A percentile compares a stretch with the other conserved stretches of the same genome.
Evolutionary conservation across 2,329 filamentous ascomycete species (phyloP).

Genomic region (Diplodia mutila): DNA sequence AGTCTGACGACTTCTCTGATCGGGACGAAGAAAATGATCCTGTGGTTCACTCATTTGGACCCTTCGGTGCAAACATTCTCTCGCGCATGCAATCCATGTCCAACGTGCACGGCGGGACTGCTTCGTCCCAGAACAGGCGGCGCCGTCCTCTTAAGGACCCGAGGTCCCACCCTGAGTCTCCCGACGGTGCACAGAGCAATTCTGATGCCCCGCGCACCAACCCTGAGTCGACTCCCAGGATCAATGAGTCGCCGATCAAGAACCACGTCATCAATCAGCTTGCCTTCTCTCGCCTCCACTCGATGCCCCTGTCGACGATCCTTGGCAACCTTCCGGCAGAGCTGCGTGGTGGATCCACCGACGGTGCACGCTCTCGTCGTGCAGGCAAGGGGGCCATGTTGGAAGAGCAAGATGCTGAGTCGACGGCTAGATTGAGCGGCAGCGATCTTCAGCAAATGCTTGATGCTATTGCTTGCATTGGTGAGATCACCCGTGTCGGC

Average conservation of each 20-base stretch:
- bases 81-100: slow-evolving; percentile 79
- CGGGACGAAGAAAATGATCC: slow-evolving; percentile 87
- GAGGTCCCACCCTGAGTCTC: slow-evolving; percentile 35
- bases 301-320: slow-evolving; percentile 87
- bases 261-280: slow-evolving; percentile 96
- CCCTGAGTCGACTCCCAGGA: slow-evolving; percentile 32
- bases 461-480: slow-evolving; percentile 76
- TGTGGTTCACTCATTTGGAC: slow-evolving; percentile 87
- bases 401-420: slow-evolving; percentile 44
- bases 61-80: slow-evolving; percentile 85
- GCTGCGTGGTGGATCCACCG: slow-evolving; percentile 31
- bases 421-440: slow-evolving; percentile 34
- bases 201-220: slow-evolving; percentile 27
- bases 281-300: slow-evolving; percentile 89
- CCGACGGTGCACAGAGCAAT: slow-evolving; percentile 30
- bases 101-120: slow-evolving; percentile 51
- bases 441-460: slow-evolving; percentile 70
- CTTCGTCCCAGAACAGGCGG: slow-evolving; percentile 50
- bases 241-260: slow-evolving; percentile 57
- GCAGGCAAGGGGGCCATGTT: slow-evolving; percentile 48
- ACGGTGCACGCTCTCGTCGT: slow-evolving; percentile 1
- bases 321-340: slow-evolving; percentile 79
- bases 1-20: slow-evolving; percentile 69
- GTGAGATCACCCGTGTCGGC: slow-evolving; percentile 84
- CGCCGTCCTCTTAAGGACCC: slow-evolving; percentile 27